Evolutionary conservation across 2,329 filamentous ascomycete genomes (phyloP), one percentile per base, ranked within the genome.

Genomic region (Cladosporium sp.): DNA sequence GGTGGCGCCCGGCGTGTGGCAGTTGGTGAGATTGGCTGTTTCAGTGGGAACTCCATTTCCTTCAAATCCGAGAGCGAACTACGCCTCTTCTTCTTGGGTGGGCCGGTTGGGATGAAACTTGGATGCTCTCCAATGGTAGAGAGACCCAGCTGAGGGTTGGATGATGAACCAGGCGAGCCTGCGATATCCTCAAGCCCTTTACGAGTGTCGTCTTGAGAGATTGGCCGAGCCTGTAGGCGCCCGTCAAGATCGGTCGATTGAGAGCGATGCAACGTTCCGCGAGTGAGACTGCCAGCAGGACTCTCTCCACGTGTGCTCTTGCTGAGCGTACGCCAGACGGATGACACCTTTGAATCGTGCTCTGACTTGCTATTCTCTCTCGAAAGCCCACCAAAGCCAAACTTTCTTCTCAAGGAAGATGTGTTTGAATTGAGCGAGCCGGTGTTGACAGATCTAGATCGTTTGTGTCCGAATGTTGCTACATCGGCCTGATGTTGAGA

Each of bases 21-120:
- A 17, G 51, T 43, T 24, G 62, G 57, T n/a, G 57, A 58, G n/a
- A 45, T 49, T 3, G 58, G 50, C 27, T 60, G 44, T 27, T 57
- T 55, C n/a, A 60, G 56, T 18, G 61, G 50, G 4, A 48, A 79
- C 70, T 92, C 84, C 15, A 88, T 73, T 50, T 74, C 78, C 58
- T 83, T 86, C 42, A 97, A 76, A 67, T 97, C 92, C 4, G 91
- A 96, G 37, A 97, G 73, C 20, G 91, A 96, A 70, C 91, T 96
- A 65, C 92, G 84, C 50, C 92, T 80, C 73, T 95, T 96, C 72
- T 85, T 91, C 65, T 80, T 84, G 39, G 74, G 70, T n/a, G 68
- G 68, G 56, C 61, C 66, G 12, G 66, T 73, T 11, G 67, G 64
- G 43, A 70, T 67, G 64, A 74, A 71, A 67, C 73, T 73, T 13